A percentile compares a stretch with the other conserved stretches of the same genome.
These are phyloP conservation scores for Vitis rotundifolia DNA, from an alignment of 164 flowering plant species.

Conservation along the genomic window DNA sequence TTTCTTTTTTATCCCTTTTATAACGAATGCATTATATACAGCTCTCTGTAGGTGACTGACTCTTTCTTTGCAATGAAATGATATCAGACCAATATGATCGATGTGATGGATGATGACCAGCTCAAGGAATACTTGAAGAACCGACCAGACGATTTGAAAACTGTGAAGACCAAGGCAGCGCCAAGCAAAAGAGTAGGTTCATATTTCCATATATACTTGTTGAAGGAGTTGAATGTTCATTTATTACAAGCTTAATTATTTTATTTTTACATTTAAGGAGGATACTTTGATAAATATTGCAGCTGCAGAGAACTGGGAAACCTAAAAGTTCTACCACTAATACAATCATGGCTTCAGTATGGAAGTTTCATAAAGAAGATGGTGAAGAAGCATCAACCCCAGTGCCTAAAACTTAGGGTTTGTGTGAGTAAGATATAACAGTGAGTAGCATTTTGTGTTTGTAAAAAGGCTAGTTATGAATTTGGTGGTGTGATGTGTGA, in stretches of 20 bases:
- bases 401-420: neutral
- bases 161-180: constrained; percentile 24
- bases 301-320: constrained; percentile 29
- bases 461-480: too few species aligned
- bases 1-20: too few species aligned
- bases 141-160: constrained; percentile 33
- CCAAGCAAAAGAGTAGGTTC: constrained; percentile 31
- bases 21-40: too few species aligned
- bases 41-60: too few species aligned
- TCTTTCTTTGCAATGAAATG: neutral
- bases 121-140: constrained; percentile 34
- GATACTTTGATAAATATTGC: neutral
- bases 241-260: too few species aligned
- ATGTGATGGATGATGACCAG: constrained; percentile 41
- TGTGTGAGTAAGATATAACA: too few species aligned
- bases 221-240: too few species aligned
- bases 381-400: constrained; percentile 18
- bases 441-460: too few species aligned
- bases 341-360: constrained; percentile 35
- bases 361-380: constrained; percentile 44
- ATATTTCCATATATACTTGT: too few species aligned
- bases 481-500: too few species aligned
- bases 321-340: constrained; percentile 18
- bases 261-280: too few species aligned
- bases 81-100: constrained; percentile 32